Base-by-base conservation (phyloP, 306 rosid genomes). In the Hippophae tibetana region DNA sequence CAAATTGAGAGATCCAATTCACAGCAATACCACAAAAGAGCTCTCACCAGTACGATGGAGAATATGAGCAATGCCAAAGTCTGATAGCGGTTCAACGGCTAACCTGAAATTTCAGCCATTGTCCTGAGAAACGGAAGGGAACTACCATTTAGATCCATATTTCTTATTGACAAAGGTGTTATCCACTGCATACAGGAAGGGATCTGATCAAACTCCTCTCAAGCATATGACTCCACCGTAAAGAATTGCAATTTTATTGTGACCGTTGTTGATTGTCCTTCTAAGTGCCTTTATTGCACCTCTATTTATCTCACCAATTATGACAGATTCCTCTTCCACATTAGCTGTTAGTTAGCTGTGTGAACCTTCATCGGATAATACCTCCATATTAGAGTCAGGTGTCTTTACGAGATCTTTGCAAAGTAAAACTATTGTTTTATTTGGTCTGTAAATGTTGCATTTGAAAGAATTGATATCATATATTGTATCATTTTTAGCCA, bases 151-250 rank as follows among this genome's bases (percentile, higher is more conserved):
- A 85, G 47, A 47, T 70, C 74, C 59, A 65, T 76, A 49, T 83
- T 83, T 65, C 61, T 73, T 62, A 89, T 86, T 43, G 97, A 84
- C 95, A 95, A 90, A 9, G 97, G 95, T 3, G 95, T 81, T 52
- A 83, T 44, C 96, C 99, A 92, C 67, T 73, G 74, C 14, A 79
- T 96, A 9, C 54, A 69, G 18, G 88, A 74, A 26, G 98, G 98
- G 57, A 56, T 18, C 50, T 88, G 84, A 51, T 85, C 93, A 61
- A 88, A 82, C 69, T 85, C 96, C 65, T 85, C 96, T 72, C 87
- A 74, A 95, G 96, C 98, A 92, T 92, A 85, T 92, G 98, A 49
- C 98, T 10, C 96, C 98, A 7, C 98, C 95, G n/a, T 92, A 92
- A 13, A 92, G 96, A 68, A 92, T 83, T 13, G 96, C 96, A 50